Base-by-base conservation (phyloP, 345 rosid genomes). In the Triadica sebifera region DNA sequence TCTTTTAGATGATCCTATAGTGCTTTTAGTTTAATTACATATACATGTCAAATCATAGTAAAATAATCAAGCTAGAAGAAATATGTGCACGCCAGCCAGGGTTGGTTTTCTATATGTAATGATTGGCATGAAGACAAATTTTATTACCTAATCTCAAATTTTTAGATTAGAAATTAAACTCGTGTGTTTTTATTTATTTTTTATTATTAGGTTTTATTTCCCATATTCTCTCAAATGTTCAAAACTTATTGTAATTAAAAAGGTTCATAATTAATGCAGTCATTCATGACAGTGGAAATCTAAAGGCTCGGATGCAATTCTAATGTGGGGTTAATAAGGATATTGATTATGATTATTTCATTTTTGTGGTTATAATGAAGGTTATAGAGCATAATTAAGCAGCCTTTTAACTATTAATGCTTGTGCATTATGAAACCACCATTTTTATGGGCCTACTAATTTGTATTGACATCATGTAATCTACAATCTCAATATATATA, bases 361-460 rank as follows among this genome's bases (percentile, higher is more conserved):
- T 68, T 63, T 70, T 70, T 64, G 50, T 57, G 67, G 56, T 75
- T 65, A 74, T 2, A 12, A 39, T 41, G 71, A 69, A 74, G 78
- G 72, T 74, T 53, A 25, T 70, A 45, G 59, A 60, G 47, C 67
- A 62, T 61, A 61, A 61, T 45, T 34, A 75, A 57, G 19, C 50
- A 38, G 47, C 73, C 45, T 74, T 65, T 43, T 43, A 19, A 41
- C 34, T 2, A 37, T 71, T 68, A 17, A 65, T 74, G 65, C 62
- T 77, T 46, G 49, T 66, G 22, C 65, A 71, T 69, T 78, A 79
- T 84, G 75, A 75, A 80, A 47, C 81, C 79, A 74, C 81, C 79
- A 76, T 64, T 24, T 68, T 63, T 67, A 8, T 62, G 76, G 80
- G 25, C 83, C 81, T 69, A 85, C 77, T 67, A 67, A 25, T 75